Evolutionary conservation across 2,329 filamentous ascomycete species (phyloP).

Genomic region (Pseudodiploospora longispora): DNA sequence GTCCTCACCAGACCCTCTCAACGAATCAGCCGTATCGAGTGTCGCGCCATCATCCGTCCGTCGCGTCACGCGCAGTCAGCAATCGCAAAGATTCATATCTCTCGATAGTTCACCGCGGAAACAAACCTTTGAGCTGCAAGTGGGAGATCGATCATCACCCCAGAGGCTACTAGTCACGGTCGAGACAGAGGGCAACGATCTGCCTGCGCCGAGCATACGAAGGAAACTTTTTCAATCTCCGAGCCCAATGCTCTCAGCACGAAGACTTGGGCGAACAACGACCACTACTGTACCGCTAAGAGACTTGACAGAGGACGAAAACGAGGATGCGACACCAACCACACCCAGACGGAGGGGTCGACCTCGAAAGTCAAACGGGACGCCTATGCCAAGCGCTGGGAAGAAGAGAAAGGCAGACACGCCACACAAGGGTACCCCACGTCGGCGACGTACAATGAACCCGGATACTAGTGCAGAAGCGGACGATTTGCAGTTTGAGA

Average conservation of each 20-base stretch:
- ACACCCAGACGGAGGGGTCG: conserved; percentile 38
- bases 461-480: conserved; percentile 16
- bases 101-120: conserved; percentile 41
- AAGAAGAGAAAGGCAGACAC: conserved; percentile 40
- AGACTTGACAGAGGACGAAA: conserved; percentile 27
- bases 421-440: conserved; percentile 29
- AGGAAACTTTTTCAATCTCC: conserved; percentile 37
- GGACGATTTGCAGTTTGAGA: conserved; percentile 15
- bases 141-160: conserved; percentile 40
- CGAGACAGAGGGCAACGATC: conserved; percentile 28
- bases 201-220: conserved; percentile 24
- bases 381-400: conserved; percentile 36
- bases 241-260: conserved; percentile 30
- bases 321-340: conserved; percentile 22
- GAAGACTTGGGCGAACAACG: conserved; percentile 30
- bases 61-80: conserved; percentile 37
- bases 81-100: conserved; percentile 29
- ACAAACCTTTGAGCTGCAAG: conserved; percentile 49
- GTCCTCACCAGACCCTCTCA: conserved; percentile 45
- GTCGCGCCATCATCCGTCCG: conserved; percentile 27
- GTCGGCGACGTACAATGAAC: conserved; percentile 24
- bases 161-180: conserved; percentile 48
- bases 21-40: conserved; percentile 26
- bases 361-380: conserved; percentile 43
- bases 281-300: conserved; percentile 46